Percentiles rank a stretch among this genome's conserved stretches.
Evolutionary conservation across 257 asterid genomes (phyloP).

Genomic region (Solanum chmielewskii): DNA sequence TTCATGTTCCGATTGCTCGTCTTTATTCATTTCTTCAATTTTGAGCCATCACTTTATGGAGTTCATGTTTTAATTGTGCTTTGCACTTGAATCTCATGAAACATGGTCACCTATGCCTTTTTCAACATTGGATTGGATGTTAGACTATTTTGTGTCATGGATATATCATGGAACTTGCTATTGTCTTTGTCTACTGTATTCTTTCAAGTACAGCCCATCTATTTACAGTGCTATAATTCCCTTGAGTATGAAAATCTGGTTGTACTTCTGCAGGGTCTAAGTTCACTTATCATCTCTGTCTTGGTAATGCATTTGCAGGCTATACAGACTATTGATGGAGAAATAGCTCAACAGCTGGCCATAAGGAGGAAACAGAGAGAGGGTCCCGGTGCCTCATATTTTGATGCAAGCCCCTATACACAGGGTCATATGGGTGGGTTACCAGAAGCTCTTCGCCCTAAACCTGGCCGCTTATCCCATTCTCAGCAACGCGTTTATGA

Average conservation of each 20-base stretch:
- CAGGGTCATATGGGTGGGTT: constrained; percentile 67
- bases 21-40: background rate
- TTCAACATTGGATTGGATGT: background rate
- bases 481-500: constrained; percentile 96
- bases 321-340: constrained; percentile 84
- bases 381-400: constrained; percentile 57
- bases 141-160: background rate
- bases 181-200: background rate
- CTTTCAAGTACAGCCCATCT: background rate
- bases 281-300: background rate
- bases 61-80: background rate
- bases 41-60: background rate
- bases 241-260: background rate
- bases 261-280: background rate
- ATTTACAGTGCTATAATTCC: background rate
- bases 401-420: constrained; percentile 54
- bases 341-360: constrained; percentile 67
- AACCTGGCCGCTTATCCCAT: constrained; percentile 82
- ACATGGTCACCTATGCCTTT: background rate
- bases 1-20: background rate
- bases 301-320: constrained; percentile 38
- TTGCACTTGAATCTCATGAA: background rate
- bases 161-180: background rate
- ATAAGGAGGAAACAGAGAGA: constrained; percentile 78
- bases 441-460: constrained; percentile 96